Evolutionary conservation across 139 green algal genomes (phyloP).

Genomic region (Chlorella sp.): DNA sequence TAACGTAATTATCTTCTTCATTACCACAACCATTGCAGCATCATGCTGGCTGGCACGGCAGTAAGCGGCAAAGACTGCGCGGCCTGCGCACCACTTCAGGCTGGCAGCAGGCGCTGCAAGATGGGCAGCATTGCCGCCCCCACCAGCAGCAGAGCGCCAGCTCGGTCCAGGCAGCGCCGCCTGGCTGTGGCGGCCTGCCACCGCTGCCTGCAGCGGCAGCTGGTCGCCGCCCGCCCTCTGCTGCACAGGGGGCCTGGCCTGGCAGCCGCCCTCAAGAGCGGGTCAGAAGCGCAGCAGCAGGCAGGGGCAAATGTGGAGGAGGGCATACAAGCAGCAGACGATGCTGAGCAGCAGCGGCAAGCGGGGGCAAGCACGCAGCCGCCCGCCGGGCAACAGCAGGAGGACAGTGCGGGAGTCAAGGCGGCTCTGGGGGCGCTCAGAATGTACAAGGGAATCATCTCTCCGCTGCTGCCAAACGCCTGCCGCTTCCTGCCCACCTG

Average conservation of each 20-base stretch:
- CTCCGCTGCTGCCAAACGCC: conserved; percentile 72
- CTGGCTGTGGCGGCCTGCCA: neutral
- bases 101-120: no score
- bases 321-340: neutral
- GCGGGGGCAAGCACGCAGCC: neutral
- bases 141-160: no score
- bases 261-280: neutral
- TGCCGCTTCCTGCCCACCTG: conserved; percentile 89
- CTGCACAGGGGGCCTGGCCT: neutral
- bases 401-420: conserved; percentile 25
- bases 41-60: no score
- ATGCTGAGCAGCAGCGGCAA: neutral
- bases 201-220: conserved; percentile 14
- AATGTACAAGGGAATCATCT: conserved; percentile 80
- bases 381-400: neutral
- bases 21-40: no score
- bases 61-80: no score
- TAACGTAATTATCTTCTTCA: no score
- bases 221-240: neutral
- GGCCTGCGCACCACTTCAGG: no score
- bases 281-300: neutral
- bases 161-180: neutral
- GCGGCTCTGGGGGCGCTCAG: conserved; percentile 65
- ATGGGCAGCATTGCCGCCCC: no score
- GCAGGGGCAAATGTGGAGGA: neutral